A percentile compares a stretch with the other conserved stretches of the same genome.
Conservation (phyloP, 2,329 filamentous ascomycete species). For the Rutstroemia sp. region DNA sequence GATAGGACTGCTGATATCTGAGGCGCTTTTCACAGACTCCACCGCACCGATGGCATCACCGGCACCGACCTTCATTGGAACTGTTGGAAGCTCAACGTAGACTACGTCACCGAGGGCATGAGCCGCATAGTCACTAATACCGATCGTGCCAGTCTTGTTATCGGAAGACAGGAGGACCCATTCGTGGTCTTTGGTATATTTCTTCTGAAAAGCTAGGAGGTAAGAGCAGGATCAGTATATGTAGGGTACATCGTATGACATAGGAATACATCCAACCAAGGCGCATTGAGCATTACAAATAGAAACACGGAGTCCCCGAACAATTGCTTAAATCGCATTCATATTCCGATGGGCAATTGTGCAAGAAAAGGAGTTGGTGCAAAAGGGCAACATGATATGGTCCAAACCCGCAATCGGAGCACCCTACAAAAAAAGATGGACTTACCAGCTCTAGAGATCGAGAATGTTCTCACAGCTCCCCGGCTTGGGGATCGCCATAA, state of each 20-base stretch:
- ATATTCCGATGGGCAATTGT: too few relatives aligned
- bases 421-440: constrained; percentile 13
- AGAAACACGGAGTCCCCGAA: neutral
- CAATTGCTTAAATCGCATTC: neutral
- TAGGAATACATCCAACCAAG: neutral
- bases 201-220: constrained; percentile 44
- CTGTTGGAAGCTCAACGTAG: constrained; percentile 85
- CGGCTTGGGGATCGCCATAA: constrained; percentile 26
- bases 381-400: neutral
- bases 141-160: constrained; percentile 71
- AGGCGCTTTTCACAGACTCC: constrained; percentile 97
- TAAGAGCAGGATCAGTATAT: neutral
- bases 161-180: constrained; percentile 88
- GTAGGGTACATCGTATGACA: neutral
- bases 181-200: constrained; percentile 96
- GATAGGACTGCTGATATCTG: constrained; percentile 89
- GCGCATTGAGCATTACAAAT: neutral
- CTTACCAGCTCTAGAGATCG: constrained; percentile 36
- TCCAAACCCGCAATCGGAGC: neutral
- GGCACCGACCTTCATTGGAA: constrained; percentile 58
- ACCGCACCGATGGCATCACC: constrained; percentile 90
- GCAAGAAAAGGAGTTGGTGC: too few relatives aligned
- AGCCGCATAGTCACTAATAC: constrained; percentile 88
- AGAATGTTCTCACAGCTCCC: constrained; percentile 38
- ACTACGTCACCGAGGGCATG: constrained; percentile 92